Evolutionary conservation across 495 filamentous ascomycete species (phyloP), one percentile per base, ranked within the genome.

Genomic region (Podospora pseudocomata): DNA sequence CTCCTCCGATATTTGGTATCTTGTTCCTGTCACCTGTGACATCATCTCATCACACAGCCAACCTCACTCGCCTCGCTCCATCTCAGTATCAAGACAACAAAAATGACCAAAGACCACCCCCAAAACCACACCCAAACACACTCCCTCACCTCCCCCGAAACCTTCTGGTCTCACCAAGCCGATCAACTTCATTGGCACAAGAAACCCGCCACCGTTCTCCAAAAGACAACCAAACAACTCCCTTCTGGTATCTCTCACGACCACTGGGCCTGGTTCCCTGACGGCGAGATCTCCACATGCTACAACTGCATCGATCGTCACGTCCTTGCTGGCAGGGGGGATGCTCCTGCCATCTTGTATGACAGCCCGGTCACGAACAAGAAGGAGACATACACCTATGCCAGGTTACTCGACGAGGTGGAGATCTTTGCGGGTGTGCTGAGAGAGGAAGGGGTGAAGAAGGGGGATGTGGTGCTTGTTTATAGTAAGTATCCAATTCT

Each of bases 221-320:
- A 72, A 6, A 74, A 73, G 39, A 78, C 78, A 0, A 80, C 77
- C 30, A 84, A 82, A 70, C 74, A 71, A 5, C 75, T 87, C 16
- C 68, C 70, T 32, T 78, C 67, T 49, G 82, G 81, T 34, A 67
- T 68, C 5, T 66, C 75, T 7, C 83, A 85, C 67, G 78, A 79
- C 28, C 83, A 89, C 73, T 97, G 92, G 91, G 86, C 86, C 34
- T 97, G 74, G 94, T 97, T 97, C 71, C 88, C 92, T 0, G 91
- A 87, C 66, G 94, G 94, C 60, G 88, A 94, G 79, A 91, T 97
- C 73, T 96, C 91, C 28, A 97, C 93, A 0, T 89, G 88, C 63
- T 97, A 90, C 78, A 97, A 97, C 75, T 95, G 93, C 72, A 80
- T 97, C 32, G 94, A 97, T 76, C 85, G 94, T 20, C 94, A 97